These are phyloP conservation scores for Cystobasidiaceae sp. DNA, from an alignment of 1,284 basidiomycete genomes.

Conservation along the genomic window DNA sequence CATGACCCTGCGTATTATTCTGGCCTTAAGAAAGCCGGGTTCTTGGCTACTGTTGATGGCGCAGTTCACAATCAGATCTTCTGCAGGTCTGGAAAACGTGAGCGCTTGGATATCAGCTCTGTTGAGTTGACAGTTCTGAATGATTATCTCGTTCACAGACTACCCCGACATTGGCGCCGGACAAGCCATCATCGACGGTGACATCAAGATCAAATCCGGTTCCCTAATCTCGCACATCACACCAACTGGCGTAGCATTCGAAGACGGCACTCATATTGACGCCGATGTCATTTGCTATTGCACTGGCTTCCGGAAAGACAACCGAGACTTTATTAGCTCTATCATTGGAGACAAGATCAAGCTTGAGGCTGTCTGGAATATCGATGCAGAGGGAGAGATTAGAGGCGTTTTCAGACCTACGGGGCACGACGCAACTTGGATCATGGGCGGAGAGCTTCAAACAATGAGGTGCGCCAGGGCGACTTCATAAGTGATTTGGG, in stretches of 20 bases:
- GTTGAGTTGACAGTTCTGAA: not conserved
- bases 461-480: conserved; percentile 7
- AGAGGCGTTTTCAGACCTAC: conserved; percentile 19
- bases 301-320: conserved; percentile 16
- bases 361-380: conserved; percentile 14
- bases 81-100: conserved; percentile 9
- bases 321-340: not conserved
- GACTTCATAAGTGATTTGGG: not conserved
- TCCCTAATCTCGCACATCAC: not conserved
- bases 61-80: conserved; percentile 16
- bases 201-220: conserved; percentile 17
- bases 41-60: conserved; percentile 9
- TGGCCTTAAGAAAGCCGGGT: conserved; percentile 12
- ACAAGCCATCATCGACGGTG: conserved; percentile 16
- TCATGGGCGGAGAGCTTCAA: conserved; percentile 23
- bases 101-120: not conserved
- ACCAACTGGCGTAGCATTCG: conserved; percentile 3
- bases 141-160: not conserved
- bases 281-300: conserved; percentile 18
- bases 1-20: conserved; percentile 19
- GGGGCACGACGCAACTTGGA: conserved; percentile 6
- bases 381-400: conserved; percentile 18
- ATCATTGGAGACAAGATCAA: conserved; percentile 7
- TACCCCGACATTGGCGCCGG: conserved; percentile 22
- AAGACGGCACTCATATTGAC: not conserved